A percentile compares a stretch with the other conserved stretches of the same genome.
These are phyloP conservation scores for Arthroderma sp. DNA, from an alignment of 2,329 filamentous ascomycete genomes.

Conservation along the genomic window DNA sequence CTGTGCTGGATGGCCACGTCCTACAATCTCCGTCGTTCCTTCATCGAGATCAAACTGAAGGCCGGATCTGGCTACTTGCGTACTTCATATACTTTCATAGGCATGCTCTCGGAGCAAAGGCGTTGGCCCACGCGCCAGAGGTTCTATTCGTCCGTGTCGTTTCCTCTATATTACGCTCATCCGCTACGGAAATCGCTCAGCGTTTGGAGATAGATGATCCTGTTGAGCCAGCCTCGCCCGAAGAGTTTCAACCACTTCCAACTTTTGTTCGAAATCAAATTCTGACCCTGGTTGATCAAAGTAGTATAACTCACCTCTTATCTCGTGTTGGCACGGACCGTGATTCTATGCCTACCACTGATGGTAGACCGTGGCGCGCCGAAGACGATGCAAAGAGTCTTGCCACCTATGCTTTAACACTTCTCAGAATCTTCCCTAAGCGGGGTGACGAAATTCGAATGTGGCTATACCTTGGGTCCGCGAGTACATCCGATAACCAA, in stretches of 20 bases:
- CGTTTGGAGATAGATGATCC: slow-evolving; percentile 29
- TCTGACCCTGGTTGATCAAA: slow-evolving; percentile 57
- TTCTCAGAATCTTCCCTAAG: slow-evolving; percentile 72
- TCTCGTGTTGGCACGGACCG: slow-evolving; percentile 26
- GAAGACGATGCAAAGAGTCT: slow-evolving; percentile 55
- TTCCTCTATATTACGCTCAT: slow-evolving; percentile 42
- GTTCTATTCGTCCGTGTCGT: slow-evolving; percentile 44
- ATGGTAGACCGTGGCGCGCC: slow-evolving; percentile 21
- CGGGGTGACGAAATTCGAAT: slow-evolving; percentile 82
- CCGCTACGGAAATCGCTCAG: slow-evolving; percentile 41
- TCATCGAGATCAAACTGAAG: slow-evolving; percentile 23
- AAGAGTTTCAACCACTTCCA: slow-evolving; percentile 22
- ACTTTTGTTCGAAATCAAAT: slow-evolving; percentile 54
- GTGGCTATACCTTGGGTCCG: slow-evolving; percentile 73
- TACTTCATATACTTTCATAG: slow-evolving; percentile 47
- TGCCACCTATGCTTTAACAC: slow-evolving; percentile 72
- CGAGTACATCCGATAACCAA: slow-evolving; percentile 28
- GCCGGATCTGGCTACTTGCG: slow-evolving; percentile 44
- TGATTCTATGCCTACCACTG: slow-evolving; percentile 4
- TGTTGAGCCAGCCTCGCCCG: slow-evolving; percentile 8
- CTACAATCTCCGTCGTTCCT: slow-evolving; percentile 14
- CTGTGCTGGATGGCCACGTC: slow-evolving; percentile 23
- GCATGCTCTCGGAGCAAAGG: slow-evolving; percentile 29
- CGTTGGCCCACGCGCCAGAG: slow-evolving; percentile 31
- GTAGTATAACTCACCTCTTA: slow-evolving; percentile 55